A percentile compares a stretch with the other conserved stretches of the same genome.
These are phyloP conservation scores for Annulohypoxylon bovei DNA, from an alignment of 495 filamentous ascomycete genomes.

Conservation along the genomic window DNA sequence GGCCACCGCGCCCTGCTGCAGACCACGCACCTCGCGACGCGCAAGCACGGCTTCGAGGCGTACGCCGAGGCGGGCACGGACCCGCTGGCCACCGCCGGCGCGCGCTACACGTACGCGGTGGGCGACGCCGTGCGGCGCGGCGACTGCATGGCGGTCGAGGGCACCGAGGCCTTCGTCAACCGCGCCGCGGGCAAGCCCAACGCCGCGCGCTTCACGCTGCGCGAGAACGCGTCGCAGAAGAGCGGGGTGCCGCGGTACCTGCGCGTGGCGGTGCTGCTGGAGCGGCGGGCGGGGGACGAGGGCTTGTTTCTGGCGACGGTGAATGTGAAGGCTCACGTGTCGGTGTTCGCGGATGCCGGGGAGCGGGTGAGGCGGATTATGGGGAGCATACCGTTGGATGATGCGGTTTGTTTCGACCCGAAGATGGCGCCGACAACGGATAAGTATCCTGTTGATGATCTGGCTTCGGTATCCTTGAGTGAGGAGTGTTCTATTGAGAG, in stretches of 20 bases:
- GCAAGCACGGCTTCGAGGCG: constrained; percentile 6
- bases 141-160: constrained; percentile 19
- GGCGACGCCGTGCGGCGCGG: neutral
- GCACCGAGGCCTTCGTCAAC: constrained; percentile 1
- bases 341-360: neutral
- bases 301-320: constrained; percentile 17
- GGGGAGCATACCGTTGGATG: constrained; percentile 24
- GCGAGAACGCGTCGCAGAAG: constrained; percentile 29
- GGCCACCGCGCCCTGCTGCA: neutral
- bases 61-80: constrained; percentile 1
- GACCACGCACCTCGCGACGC: neutral
- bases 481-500: constrained; percentile 13
- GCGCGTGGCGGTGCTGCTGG: constrained; percentile 33
- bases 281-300: constrained; percentile 9
- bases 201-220: constrained; percentile 30
- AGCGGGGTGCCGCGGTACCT: constrained; percentile 29
- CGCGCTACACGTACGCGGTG: constrained; percentile 1
- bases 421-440: constrained; percentile 18
- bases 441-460: constrained; percentile 10
- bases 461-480: neutral
- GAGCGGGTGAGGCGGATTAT: constrained; percentile 12
- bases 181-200: constrained; percentile 20
- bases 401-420: constrained; percentile 36
- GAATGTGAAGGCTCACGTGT: constrained; percentile 10
- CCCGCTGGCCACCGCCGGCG: neutral